Evolutionary conservation across 139 green algal species (phyloP).

Genomic region (Coelastrella sp.): DNA sequence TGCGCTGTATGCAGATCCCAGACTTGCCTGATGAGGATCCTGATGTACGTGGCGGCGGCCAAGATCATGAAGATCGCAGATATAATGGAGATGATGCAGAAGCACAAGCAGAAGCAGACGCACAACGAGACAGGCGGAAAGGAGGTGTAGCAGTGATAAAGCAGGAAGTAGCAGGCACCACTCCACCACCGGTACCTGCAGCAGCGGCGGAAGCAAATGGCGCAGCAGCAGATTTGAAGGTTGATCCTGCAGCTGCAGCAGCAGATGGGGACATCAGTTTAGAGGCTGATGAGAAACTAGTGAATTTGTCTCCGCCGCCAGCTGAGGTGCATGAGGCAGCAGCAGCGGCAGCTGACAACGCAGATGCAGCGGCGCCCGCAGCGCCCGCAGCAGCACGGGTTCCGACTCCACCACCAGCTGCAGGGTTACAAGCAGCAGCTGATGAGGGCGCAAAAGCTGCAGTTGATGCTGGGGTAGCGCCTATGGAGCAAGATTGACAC

Average conservation of each 20-base stretch:
- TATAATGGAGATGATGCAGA: neutral
- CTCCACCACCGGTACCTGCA: neutral
- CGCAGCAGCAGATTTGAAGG: slow-evolving; percentile 23
- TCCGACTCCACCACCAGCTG: neutral
- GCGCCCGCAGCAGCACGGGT: neutral
- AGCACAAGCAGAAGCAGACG: slow-evolving; percentile 8
- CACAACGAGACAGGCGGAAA: slow-evolving; percentile 17
- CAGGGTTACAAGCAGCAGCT: neutral
- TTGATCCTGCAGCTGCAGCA: slow-evolving; percentile 18
- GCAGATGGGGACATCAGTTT: slow-evolving; percentile 10
- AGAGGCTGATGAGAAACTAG: slow-evolving; percentile 46
- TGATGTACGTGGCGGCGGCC: slow-evolving; percentile 81
- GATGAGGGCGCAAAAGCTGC: neutral
- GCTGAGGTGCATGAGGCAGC: neutral
- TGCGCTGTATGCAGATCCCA: slow-evolving; percentile 25
- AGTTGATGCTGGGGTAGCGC: neutral
- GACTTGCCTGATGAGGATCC: slow-evolving; percentile 80
- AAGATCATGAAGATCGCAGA: slow-evolving; percentile 68
- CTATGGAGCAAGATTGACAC: neutral
- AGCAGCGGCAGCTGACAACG: neutral
- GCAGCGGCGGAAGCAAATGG: slow-evolving; percentile 19
- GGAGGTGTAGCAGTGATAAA: slow-evolving; percentile 29
- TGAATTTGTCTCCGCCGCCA: slow-evolving; percentile 33
- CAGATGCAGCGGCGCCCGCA: neutral
- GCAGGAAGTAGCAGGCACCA: slow-evolving; percentile 18